Percentiles rank a stretch among this genome's conserved stretches.
phyloP scores from a whole-genome alignment of 225 moss, liverwort and hornwort species.

The Takakia lepidozioides region DNA sequence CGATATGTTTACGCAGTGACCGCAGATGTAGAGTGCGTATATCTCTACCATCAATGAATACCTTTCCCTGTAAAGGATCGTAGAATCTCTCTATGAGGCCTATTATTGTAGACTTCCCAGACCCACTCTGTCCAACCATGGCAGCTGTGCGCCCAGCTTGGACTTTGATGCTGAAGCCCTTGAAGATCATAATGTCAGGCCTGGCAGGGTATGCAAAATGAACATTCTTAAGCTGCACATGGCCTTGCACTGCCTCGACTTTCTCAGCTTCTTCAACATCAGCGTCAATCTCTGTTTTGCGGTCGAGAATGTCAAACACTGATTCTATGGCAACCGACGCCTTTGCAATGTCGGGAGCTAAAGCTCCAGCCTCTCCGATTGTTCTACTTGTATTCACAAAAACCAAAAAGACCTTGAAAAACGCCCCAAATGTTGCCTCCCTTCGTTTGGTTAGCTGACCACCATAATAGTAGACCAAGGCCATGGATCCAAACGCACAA shows the following conservation, averaged over 20 bases:
- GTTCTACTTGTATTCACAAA: conserved; percentile 43
- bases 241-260: conserved; percentile 36
- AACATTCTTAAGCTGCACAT: conserved; percentile 54
- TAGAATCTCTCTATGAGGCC: conserved; percentile 73
- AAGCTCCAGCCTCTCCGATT: conserved; percentile 75
- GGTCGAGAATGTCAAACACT: conserved; percentile 63
- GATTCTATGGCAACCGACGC: conserved; percentile 68
- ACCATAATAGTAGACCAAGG: conserved; percentile 39
- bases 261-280: conserved; percentile 27
- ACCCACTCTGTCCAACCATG: conserved; percentile 85
- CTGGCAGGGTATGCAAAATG: conserved; percentile 75
- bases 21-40: conserved; percentile 43
- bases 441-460: conserved; percentile 21
- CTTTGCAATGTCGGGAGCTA: conserved; percentile 80
- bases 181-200: conserved; percentile 53
- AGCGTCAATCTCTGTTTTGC: conserved; percentile 49
- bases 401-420: conserved; percentile 37
- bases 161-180: conserved; percentile 52
- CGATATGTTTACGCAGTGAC: conserved; percentile 48
- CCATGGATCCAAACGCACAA: conserved; percentile 32
- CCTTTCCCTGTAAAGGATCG: conserved; percentile 43
- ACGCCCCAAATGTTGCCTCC: conserved; percentile 18
- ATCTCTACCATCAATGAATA: conserved; percentile 53
- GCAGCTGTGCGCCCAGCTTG: conserved; percentile 59
- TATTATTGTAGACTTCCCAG: conserved; percentile 86